phyloP scores from a whole-genome alignment of 805 yeast genomes.

The Tetrapisispora pingtungensis region DNA sequence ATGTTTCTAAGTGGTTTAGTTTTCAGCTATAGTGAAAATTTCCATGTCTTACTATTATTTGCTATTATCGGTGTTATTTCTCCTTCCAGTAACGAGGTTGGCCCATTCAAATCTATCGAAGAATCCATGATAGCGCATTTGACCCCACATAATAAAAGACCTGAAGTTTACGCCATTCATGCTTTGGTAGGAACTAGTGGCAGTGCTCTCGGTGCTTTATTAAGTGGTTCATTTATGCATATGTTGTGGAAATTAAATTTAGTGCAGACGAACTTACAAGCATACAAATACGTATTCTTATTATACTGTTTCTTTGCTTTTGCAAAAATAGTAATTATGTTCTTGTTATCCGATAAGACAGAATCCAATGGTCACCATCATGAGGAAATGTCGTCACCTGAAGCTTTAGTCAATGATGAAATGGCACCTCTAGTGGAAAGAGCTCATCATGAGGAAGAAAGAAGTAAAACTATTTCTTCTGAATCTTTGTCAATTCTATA shows the following conservation, averaged over 20 bases:
- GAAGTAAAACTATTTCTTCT: slow-evolving; percentile 23
- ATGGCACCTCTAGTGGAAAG: slow-evolving; percentile 19
- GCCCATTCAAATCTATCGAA: slow-evolving; percentile 81
- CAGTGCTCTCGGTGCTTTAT: slow-evolving; percentile 59
- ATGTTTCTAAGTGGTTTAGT: slow-evolving; percentile 60
- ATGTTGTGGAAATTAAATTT: slow-evolving; percentile 29
- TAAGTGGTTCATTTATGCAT: slow-evolving; percentile 52
- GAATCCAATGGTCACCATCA: slow-evolving; percentile 33
- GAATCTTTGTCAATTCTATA: slow-evolving; percentile 36
- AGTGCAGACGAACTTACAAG: slow-evolving; percentile 28
- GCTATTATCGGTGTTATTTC: slow-evolving; percentile 81
- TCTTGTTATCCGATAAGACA: slow-evolving; percentile 41
- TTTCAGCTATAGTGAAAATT: slow-evolving; percentile 50
- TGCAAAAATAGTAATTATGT: slow-evolving; percentile 41
- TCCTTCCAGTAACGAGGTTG: slow-evolving; percentile 84
- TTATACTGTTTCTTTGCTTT: slow-evolving; percentile 47
- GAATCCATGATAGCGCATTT: slow-evolving; percentile 76
- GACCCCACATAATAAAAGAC: slow-evolving; percentile 52
- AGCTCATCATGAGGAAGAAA: slow-evolving; percentile 4
- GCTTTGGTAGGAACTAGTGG: slow-evolving; percentile 62
- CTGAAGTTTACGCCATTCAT: slow-evolving; percentile 68
- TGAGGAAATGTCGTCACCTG: slow-evolving; percentile 8
- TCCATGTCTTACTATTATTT: slow-evolving; percentile 47
- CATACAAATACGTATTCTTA: slow-evolving; percentile 50
- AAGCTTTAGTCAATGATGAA: slow-evolving; percentile 18